Percentiles rank a stretch among this genome's conserved stretches.
These are phyloP conservation scores for Paragyromitra xinjiangensis DNA, from an alignment of 495 filamentous ascomycete genomes.

Conservation along the genomic window DNA sequence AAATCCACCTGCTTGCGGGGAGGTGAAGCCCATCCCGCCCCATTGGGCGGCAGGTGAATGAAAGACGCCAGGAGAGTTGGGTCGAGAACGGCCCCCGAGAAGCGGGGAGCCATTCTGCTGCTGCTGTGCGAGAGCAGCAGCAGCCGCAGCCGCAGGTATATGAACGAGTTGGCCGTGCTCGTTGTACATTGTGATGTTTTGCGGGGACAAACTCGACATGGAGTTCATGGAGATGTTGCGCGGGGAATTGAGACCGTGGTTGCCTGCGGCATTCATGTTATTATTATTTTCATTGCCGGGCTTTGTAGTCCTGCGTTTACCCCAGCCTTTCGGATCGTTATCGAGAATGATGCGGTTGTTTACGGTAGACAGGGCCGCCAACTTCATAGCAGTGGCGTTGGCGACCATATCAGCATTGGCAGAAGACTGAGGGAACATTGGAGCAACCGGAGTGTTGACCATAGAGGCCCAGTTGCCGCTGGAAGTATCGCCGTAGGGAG, in stretches of 20 bases:
- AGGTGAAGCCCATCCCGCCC: slow-evolving; percentile 77
- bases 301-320: slow-evolving; percentile 72
- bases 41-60: slow-evolving; percentile 74
- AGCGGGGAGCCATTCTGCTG: slow-evolving; percentile 63
- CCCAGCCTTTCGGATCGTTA: slow-evolving; percentile 65
- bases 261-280: slow-evolving; percentile 55
- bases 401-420: slow-evolving; percentile 97
- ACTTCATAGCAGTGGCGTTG: slow-evolving; percentile 98
- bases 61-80: slow-evolving; percentile 88
- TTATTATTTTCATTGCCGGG: slow-evolving; percentile 53
- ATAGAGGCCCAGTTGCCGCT: slow-evolving; percentile 98
- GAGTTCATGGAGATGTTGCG: slow-evolving; percentile 54
- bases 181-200: slow-evolving; percentile 85
- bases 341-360: slow-evolving; percentile 98
- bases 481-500: slow-evolving; percentile 77
- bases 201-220: slow-evolving; percentile 63
- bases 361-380: slow-evolving; percentile 94
- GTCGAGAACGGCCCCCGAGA: slow-evolving; percentile 83
- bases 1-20: slow-evolving; percentile 95
- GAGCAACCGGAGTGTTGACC: slow-evolving; percentile 95
- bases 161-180: slow-evolving; percentile 94
- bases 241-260: slow-evolving; percentile 60
- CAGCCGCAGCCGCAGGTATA: slow-evolving; percentile 80
- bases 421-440: slow-evolving; percentile 71
- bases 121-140: slow-evolving; percentile 85